A percentile compares a stretch with the other conserved stretches of the same genome.
These are phyloP conservation scores for Hymenoscyphus fraxineus DNA, from an alignment of 2,329 filamentous ascomycete genomes.

Conservation along the genomic window DNA sequence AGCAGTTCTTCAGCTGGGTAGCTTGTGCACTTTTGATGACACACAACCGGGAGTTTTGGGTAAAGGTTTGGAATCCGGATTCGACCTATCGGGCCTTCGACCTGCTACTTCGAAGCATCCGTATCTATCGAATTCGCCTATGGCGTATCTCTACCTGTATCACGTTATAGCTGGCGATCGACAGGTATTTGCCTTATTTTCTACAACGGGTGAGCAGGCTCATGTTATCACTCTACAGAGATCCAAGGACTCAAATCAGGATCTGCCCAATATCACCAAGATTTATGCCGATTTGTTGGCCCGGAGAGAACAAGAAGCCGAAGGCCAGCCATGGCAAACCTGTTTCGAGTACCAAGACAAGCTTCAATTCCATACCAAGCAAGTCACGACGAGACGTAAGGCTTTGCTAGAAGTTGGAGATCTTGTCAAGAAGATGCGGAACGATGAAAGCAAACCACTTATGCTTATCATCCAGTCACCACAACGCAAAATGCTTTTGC, in stretches of 20 bases:
- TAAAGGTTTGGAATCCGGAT: constrained; percentile 88
- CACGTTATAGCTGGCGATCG: constrained; percentile 87
- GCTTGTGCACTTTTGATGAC: constrained; percentile 89
- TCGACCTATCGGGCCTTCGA: constrained; percentile 75
- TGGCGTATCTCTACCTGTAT: constrained; percentile 88
- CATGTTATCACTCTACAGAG: constrained; percentile 86
- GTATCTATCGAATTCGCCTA: constrained; percentile 70
- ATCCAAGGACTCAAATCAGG: constrained; percentile 70
- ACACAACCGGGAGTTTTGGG: constrained; percentile 85
- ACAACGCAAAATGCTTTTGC: constrained; percentile 72
- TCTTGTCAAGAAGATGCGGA: constrained; percentile 82
- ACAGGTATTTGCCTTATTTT: constrained; percentile 92
- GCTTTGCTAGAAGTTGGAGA: constrained; percentile 85
- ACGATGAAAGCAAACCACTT: constrained; percentile 74
- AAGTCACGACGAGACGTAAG: constrained; percentile 86
- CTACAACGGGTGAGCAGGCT: constrained; percentile 73
- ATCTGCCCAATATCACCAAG: constrained; percentile 84
- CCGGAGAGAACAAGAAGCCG: constrained; percentile 61
- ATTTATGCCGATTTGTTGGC: constrained; percentile 77
- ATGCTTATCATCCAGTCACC: constrained; percentile 90
- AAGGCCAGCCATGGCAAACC: constrained; percentile 70
- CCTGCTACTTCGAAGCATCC: constrained; percentile 62
- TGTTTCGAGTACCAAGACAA: constrained; percentile 85
- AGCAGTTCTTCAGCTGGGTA: constrained; percentile 85
- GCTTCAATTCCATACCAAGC: constrained; percentile 78